A percentile compares a stretch with the other conserved stretches of the same genome.
These are phyloP conservation scores for Termitomyces sp. DNA, from an alignment of 768 basidiomycete species.

Conservation along the genomic window DNA sequence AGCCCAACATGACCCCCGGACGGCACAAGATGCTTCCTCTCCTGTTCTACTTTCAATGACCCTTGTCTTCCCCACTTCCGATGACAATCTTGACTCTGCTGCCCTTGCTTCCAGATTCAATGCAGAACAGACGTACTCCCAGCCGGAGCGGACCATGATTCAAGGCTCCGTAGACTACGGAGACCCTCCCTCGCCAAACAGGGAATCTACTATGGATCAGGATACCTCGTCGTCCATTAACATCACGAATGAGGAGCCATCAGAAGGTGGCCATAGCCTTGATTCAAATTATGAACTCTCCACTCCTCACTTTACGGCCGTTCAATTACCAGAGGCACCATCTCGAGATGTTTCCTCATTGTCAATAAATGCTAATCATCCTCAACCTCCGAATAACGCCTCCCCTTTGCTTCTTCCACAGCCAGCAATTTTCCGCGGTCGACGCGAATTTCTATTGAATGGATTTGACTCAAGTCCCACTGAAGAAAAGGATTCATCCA, in stretches of 20 bases:
- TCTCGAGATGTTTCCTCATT: background rate
- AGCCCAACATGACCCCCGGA: background rate
- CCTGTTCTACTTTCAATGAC: conserved; percentile 2
- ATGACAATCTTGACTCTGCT: background rate
- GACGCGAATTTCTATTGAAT: too few relatives aligned
- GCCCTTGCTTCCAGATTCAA: background rate
- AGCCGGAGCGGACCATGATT: background rate
- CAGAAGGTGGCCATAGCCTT: background rate
- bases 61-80: background rate
- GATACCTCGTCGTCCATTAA: background rate
- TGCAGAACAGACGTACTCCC: background rate
- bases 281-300: background rate
- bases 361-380: background rate
- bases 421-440: too few relatives aligned
- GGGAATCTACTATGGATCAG: background rate
- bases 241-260: background rate
- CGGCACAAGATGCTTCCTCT: background rate
- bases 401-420: background rate
- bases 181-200: background rate
- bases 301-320: background rate
- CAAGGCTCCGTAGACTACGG: background rate
- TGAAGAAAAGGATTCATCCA: too few relatives aligned
- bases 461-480: too few relatives aligned
- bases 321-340: background rate
- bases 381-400: background rate